Evolutionary conservation across 768 basidiomycete species (phyloP).

Genomic region (Suillus hirtellus): DNA sequence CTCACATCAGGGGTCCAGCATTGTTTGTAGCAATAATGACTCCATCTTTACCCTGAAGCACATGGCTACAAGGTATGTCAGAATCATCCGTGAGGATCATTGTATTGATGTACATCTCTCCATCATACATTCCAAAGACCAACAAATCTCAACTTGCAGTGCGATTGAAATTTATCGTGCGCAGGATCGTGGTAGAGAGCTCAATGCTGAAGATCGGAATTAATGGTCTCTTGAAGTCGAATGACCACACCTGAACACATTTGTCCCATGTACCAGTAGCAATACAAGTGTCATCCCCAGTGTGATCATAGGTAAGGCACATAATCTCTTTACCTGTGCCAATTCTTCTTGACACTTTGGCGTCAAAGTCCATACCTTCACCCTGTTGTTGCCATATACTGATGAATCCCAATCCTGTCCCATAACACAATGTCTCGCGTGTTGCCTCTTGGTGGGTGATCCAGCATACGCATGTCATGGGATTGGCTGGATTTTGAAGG

Average conservation of each 20-base stretch:
- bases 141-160: neutral
- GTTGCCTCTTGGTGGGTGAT: slow-evolving; percentile 1
- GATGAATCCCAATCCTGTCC: slow-evolving; percentile 13
- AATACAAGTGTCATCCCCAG: no score
- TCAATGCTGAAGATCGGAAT: neutral
- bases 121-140: slow-evolving; percentile 11
- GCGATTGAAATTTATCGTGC: neutral
- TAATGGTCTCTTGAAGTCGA: no score
- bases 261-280: neutral
- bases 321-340: slow-evolving; percentile 15
- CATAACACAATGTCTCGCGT: slow-evolving; percentile 8
- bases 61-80: neutral
- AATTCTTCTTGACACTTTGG: slow-evolving; percentile 1
- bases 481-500: slow-evolving; percentile 8
- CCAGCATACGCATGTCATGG: slow-evolving; percentile 13
- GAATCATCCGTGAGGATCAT: no score
- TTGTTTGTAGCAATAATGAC: neutral
- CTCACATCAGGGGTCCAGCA: neutral
- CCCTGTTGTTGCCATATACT: slow-evolving; percentile 9
- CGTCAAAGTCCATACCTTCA: slow-evolving; percentile 8
- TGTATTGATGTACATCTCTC: neutral
- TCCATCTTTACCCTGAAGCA: neutral
- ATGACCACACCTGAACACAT: no score
- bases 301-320: slow-evolving; percentile 7
- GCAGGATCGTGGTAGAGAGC: no score